Evolutionary conservation across 148 eudicot genomes (phyloP).

Genomic region (Hydrangea macrophylla): DNA sequence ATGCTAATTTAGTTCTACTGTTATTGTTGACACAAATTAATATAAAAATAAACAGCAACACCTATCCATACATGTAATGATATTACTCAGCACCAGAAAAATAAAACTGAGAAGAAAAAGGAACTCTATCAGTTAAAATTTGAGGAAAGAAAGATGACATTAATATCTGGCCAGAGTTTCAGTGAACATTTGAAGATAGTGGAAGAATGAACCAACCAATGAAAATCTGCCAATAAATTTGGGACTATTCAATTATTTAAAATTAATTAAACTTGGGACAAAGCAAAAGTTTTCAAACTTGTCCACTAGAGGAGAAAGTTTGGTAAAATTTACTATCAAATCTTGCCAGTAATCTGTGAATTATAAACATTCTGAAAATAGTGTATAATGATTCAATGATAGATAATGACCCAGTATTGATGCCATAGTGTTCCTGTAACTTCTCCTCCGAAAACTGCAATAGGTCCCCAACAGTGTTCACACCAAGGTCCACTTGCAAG

Average conservation of each 20-base stretch:
- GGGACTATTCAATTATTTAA: background rate
- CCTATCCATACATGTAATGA: background rate
- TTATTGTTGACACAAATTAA: background rate
- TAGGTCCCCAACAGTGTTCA: slow-evolving; percentile 77
- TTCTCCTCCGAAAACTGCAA: slow-evolving; percentile 75
- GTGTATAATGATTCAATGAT: background rate
- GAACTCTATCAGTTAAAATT: background rate
- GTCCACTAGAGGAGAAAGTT: background rate
- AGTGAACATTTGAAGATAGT: background rate
- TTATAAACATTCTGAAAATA: background rate
- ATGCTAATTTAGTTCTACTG: background rate
- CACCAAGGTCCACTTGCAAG: slow-evolving; percentile 68
- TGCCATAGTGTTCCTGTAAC: slow-evolving; percentile 81
- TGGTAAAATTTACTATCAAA: background rate
- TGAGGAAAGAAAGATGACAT: background rate
- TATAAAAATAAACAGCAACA: background rate
- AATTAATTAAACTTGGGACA: background rate
- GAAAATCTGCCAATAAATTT: background rate
- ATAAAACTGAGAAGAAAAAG: background rate
- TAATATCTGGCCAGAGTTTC: background rate
- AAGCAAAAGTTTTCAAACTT: background rate
- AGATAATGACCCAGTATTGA: slow-evolving; percentile 74
- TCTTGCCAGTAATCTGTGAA: slow-evolving; percentile 3
- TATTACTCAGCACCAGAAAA: background rate
- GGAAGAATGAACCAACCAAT: background rate